A percentile compares a stretch with the other conserved stretches of the same genome.
Conservation (phyloP, 805 yeast species). For the Zygoascus tannicola region DNA sequence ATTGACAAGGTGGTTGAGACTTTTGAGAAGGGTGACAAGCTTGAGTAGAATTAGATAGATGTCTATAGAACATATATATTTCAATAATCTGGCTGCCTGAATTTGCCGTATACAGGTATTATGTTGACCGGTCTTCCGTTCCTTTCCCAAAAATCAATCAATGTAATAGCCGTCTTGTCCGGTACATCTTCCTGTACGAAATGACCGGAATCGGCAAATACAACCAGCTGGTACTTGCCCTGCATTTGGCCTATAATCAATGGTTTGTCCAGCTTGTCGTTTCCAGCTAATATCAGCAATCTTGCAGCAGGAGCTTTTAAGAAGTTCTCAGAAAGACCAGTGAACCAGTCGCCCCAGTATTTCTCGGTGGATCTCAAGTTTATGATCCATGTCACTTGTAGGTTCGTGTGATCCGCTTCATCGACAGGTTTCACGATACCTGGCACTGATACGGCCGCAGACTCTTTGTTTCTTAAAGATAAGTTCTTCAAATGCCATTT, state of each 20-base stretch:
- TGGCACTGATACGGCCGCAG: constrained; percentile 77
- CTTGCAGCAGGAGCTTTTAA: constrained; percentile 49
- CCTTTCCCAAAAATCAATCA: constrained; percentile 29
- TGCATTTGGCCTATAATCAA: constrained; percentile 97
- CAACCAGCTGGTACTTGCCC: constrained; percentile 82
- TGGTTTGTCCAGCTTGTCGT: constrained; percentile 76
- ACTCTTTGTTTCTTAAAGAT: constrained; percentile 43
- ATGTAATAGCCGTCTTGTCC: constrained; percentile 47
- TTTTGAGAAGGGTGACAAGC: constrained; percentile 13
- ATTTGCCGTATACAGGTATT: constrained; percentile 28
- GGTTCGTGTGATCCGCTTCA: constrained; percentile 4
- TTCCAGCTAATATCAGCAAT: constrained; percentile 73
- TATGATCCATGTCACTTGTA: constrained; percentile 45
- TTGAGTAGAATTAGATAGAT: not conserved
- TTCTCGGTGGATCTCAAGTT: constrained; percentile 51
- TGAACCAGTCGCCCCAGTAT: constrained; percentile 80
- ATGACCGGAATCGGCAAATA: constrained; percentile 78
- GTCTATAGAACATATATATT: not conserved
- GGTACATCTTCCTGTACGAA: constrained; percentile 93
- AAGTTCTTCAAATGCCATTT: constrained; percentile 68
- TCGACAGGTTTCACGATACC: constrained; percentile 36
- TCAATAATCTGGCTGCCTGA: constrained; percentile 13
- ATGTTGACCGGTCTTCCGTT: constrained; percentile 23
- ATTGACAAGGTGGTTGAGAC: constrained; percentile 62
- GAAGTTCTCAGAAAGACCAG: constrained; percentile 48